Base-by-base conservation (phyloP, 106 monocot genomes). In the Acorus gramineus region DNA sequence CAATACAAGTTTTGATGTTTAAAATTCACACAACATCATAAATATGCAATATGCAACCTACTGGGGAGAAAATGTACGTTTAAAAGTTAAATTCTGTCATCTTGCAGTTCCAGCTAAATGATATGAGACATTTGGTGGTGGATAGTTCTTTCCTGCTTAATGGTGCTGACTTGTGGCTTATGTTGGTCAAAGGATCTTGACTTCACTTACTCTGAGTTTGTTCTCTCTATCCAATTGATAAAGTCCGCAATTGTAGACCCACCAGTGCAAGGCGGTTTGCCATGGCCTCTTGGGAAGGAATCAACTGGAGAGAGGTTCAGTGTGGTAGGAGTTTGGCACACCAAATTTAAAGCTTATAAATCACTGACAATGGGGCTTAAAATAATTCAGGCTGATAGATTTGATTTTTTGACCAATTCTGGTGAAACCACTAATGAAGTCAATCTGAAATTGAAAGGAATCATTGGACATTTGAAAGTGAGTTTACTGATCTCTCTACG, bases 281-380 rank as follows among this genome's bases (percentile, higher is more conserved):
- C 78, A 69, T 90, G 90, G 90, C 73, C 83, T 59, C 50, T 90
- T 11, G 86, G 90, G 8, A 74, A 78, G 67, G 80, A 80, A 44
- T 75, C 67, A 42, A 47, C 49, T 14, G 77, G 59, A 46, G 73
- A 86, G 4, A 69, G 83, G 59, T 86, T 83, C 67, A 71, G 57
- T 8, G 45, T 86, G 6, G 62, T 76, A 53, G 83, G 78, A 14
- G 57, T 55, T 9, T 90, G 86, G 90, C 78, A 83, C 52, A 66
- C 64, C 11, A 80, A 81, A 57, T 68, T 60, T 50, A 81, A 65
- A 73, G 47, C 49, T 57, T 78, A 76, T 61, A 84, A 66, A 65
- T 68, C 53, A 49, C 43, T 61, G 42, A 65, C 51, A 10, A 54
- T 79, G 57, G 83, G 58, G 56, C 77, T 90, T 58, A 70, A 71